Conservation (phyloP, 2,329 filamentous ascomycete genomes). For the Tolypocladium amazonense region DNA sequence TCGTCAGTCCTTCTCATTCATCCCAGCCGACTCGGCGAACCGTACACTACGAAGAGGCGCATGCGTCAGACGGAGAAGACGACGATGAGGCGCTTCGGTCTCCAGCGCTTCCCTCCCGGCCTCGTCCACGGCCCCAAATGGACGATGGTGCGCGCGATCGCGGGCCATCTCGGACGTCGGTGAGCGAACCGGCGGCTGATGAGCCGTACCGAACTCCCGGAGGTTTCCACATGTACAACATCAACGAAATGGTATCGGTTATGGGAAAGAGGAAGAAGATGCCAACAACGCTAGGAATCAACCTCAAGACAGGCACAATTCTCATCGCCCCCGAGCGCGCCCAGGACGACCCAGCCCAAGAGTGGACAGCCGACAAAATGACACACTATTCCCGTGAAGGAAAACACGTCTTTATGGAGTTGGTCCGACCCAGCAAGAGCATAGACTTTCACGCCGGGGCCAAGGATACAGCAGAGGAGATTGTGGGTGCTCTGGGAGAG, state of each 20-base stretch:
- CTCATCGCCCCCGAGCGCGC: constrained; percentile 82
- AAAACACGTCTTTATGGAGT: constrained; percentile 93
- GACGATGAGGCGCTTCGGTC: constrained; percentile 20
- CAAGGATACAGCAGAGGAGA: constrained; percentile 93
- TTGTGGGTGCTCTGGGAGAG: constrained; percentile 78
- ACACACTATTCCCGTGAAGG: constrained; percentile 97
- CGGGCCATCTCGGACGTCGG: not conserved
- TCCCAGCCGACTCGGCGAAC: constrained; percentile 15
- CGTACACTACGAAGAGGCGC: constrained; percentile 14
- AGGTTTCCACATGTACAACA: constrained; percentile 89
- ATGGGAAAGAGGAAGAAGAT: constrained; percentile 98
- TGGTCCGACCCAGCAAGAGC: constrained; percentile 86
- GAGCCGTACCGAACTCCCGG: constrained; percentile 53
- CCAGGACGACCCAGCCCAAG: constrained; percentile 73
- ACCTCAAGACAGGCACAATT: constrained; percentile 77
- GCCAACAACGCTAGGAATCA: constrained; percentile 94
- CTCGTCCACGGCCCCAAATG: constrained; percentile 9
- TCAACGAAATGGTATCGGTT: constrained; percentile 94
- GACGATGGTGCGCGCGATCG: not conserved
- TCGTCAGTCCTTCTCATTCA: constrained; percentile 11
- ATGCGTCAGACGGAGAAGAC: constrained; percentile 17
- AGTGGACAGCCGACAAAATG: constrained; percentile 91
- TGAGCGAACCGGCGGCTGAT: constrained; percentile 4
- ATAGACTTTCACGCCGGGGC: constrained; percentile 94
- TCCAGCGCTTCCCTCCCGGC: constrained; percentile 28